Evolutionary conservation across 805 yeast species (phyloP).

Genomic region (Citeromyces matritensis): DNA sequence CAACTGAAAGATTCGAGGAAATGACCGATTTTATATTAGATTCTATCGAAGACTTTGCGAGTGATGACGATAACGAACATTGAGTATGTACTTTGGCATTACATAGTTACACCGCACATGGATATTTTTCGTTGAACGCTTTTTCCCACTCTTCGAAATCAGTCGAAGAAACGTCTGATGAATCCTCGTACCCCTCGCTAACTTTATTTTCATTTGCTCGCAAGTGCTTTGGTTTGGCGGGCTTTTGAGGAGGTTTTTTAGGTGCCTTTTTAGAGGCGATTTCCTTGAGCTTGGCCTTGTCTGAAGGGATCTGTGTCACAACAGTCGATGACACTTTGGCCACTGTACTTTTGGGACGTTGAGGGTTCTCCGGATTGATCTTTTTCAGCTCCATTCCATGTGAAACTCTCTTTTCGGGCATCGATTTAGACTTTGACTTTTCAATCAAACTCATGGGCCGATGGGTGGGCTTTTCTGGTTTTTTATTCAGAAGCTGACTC

Average conservation of each 20-base stretch:
- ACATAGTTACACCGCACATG: constrained; percentile 35
- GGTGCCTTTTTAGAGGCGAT: constrained; percentile 5
- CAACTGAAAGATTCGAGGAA: constrained; percentile 74
- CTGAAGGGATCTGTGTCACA: neutral
- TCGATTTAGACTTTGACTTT: constrained; percentile 6
- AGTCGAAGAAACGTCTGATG: constrained; percentile 2
- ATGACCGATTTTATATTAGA: constrained; percentile 74
- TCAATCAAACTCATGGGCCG: constrained; percentile 57
- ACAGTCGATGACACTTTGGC: constrained; percentile 4
- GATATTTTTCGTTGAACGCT: constrained; percentile 42
- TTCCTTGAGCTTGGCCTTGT: constrained; percentile 3
- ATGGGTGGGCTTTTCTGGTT: constrained; percentile 25
- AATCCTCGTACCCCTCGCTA: constrained; percentile 19
- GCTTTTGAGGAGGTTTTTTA: constrained; percentile 43
- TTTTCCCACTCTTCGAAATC: constrained; percentile 47
- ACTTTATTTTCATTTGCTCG: constrained; percentile 22
- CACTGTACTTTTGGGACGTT: constrained; percentile 7
- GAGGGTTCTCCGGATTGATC: constrained; percentile 4
- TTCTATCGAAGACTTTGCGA: constrained; percentile 55
- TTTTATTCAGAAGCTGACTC: constrained; percentile 27
- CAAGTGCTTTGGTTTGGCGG: constrained; percentile 45
- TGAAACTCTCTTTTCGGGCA: constrained; percentile 4
- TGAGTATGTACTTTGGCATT: no score
- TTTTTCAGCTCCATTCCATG: constrained; percentile 9
- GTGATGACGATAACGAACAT: constrained; percentile 10